Evolutionary conservation across 495 filamentous ascomycete species (phyloP), one percentile per base, ranked within the genome.

Genomic region (Aspergillus asperescens): DNA sequence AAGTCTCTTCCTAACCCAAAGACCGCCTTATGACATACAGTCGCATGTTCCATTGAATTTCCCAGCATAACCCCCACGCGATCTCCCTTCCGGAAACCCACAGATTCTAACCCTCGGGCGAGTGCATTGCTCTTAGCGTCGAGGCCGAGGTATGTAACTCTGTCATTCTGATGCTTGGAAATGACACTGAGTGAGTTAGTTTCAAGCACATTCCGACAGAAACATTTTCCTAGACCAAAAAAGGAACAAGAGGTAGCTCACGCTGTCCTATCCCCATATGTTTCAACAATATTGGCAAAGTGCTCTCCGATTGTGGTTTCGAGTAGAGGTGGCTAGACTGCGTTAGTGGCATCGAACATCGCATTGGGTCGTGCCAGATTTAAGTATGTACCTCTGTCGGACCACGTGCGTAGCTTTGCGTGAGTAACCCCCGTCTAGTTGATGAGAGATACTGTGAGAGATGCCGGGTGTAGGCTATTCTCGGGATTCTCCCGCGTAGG

Each of bases 1-100:
- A 13, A 48, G 55, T 29, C 13, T 34, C 12, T 32, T n/a, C 31
- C 8, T 15, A 39, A 12, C 39, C 29, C n/a, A 10, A 15, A 3
- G 3, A 23, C 8, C 8, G 19, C 4, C 13, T 1, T n/a, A 20
- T n/a, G 8, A 58, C 76, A 47, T 77, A 84, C 79, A 64, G 85
- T 81, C 4, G 87, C 88, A 62, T 84, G 90, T 70, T 95, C 90
- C 62, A 87, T 73, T 24, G 80, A 84, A 60, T 96, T 98, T 1
- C 93, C 91, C 16, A 96, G 66, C 58, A 84, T 88, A 12, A 96
- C 86, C 7, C 86, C 90, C 9, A 96, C 88, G 19, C 90, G 77
- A 58, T 94, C 88, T 2, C 90, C 91, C 60, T 89, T 95, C 54
- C 73, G 75, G 1, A 96, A 89, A 1, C 90, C 90, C 1, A 84